Evolutionary conservation across 805 yeast species (phyloP), one percentile per base, ranked within the genome.

Genomic region (Clavispora asparagi): DNA sequence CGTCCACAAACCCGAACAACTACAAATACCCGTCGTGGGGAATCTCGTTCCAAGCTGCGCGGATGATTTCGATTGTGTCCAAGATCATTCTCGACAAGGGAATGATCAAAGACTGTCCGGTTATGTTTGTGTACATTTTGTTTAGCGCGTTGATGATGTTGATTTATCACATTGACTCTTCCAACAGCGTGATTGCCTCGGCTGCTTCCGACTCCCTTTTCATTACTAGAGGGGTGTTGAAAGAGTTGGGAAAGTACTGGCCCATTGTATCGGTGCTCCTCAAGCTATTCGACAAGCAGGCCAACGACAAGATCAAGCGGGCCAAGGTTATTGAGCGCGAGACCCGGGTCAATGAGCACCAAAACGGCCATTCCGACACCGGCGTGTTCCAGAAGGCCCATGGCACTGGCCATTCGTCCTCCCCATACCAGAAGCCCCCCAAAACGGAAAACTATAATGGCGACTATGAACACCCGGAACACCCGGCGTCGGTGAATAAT

Each of bases 31-130:
- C 88, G 6, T 78, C 85, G n/a, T 81, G 87, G 84, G 87, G 90
- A 9, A 83, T 85, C 47, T 85, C 89, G 2, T 85, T 85, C 70
- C 88, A 84, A 62, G 87, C 91, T 1, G 89, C 94, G 1, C 79
- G 87, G 56, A 81, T 84, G 80, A 81, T 86, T 51, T 76, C 86
- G 6, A 71, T 78, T 38, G 81, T 87, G 45, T 73, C 80, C 27
- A 81, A 81, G 41, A 81, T 78, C 47, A 54, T 86, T 47, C 54
- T 73, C 35, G 77, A 74, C 39, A 70, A 74, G 37, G 71, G 73
- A 44, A 78, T 78, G 53, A 59, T 82, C 44, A 65, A 63, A 44
- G 73, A 70, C 52, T 74, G 79, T 48, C 84, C 87, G 11, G 79
- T 82, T n/a, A 69, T 76, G 61, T 74, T 73, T 54, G 82, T 79